Evolutionary conservation across 495 filamentous ascomycete species (phyloP).

Genomic region (Cercophora scortea): DNA sequence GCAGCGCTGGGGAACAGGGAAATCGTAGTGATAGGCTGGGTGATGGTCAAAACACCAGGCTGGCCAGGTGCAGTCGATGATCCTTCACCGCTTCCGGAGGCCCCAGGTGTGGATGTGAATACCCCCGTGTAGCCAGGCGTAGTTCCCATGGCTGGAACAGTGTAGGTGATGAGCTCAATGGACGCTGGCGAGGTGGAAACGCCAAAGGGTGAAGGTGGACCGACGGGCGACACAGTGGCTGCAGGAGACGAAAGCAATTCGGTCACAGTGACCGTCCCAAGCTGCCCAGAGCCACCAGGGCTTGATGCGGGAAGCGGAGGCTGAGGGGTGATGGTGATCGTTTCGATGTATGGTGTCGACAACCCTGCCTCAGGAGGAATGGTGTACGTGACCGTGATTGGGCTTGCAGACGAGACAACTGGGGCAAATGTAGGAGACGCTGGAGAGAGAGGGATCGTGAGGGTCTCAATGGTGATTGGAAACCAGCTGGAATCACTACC

Average conservation of each 20-base stretch:
- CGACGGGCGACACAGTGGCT: background rate
- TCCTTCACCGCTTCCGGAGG: background rate
- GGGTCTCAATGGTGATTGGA: constrained; percentile 6
- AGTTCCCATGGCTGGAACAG: constrained; percentile 6
- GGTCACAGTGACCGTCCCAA: background rate
- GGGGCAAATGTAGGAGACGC: background rate
- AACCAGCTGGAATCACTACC: background rate
- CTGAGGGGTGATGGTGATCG: constrained; percentile 8
- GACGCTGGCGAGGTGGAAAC: background rate
- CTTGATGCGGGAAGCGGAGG: background rate
- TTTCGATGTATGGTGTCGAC: constrained; percentile 3
- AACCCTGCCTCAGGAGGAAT: constrained; percentile 4
- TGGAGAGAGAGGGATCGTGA: constrained; percentile 3
- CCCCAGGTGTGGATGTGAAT: constrained; percentile 5
- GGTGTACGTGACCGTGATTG: constrained; percentile 12
- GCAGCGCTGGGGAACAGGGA: background rate
- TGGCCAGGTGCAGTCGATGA: background rate
- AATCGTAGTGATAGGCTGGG: background rate
- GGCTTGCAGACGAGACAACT: background rate
- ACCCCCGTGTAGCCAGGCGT: constrained; percentile 10
- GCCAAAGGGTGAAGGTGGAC: background rate
- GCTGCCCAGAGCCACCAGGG: background rate
- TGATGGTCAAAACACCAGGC: constrained; percentile 3
- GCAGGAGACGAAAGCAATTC: background rate
- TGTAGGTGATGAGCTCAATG: constrained; percentile 10